Conservation (phyloP, 371 early-diverging fungal species). For the Apophysomyces variabilis region DNA sequence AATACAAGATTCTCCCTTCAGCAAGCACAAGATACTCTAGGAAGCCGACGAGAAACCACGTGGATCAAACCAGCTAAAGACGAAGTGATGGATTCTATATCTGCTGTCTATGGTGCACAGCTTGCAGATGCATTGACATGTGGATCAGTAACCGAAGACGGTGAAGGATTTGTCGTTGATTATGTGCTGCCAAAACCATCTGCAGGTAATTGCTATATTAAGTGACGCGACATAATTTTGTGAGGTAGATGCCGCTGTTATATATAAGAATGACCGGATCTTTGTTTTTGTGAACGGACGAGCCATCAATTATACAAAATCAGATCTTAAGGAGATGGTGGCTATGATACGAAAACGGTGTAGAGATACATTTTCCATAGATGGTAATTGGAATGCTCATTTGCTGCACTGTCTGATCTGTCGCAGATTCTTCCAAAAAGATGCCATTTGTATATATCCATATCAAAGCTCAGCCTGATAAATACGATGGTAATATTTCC, state of each 20-base stretch:
- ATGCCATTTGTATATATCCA: slow-evolving; percentile 44
- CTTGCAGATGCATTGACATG: slow-evolving; percentile 26
- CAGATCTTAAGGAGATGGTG: slow-evolving; percentile 42
- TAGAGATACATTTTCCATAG: slow-evolving; percentile 19
- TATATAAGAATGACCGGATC: slow-evolving; percentile 40
- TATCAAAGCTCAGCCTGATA: slow-evolving; percentile 31
- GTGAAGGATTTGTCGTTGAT: not conserved
- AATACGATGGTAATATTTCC: slow-evolving; percentile 38
- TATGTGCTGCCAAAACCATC: slow-evolving; percentile 31
- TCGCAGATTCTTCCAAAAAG: slow-evolving; percentile 23
- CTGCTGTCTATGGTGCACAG: slow-evolving; percentile 25
- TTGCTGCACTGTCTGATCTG: not conserved
- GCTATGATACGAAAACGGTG: slow-evolving; percentile 27
- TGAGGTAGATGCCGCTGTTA: slow-evolving; percentile 28
- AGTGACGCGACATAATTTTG: not conserved
- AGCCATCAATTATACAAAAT: slow-evolving; percentile 40
- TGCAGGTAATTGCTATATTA: slow-evolving; percentile 27
- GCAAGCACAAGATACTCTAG: slow-evolving; percentile 22
- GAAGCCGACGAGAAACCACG: slow-evolving; percentile 12
- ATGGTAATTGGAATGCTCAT: slow-evolving; percentile 14
- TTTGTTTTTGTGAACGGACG: slow-evolving; percentile 47
- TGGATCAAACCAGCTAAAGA: slow-evolving; percentile 38
- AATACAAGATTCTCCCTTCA: slow-evolving; percentile 36
- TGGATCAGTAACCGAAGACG: not conserved
- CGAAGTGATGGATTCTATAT: slow-evolving; percentile 21